Base-by-base conservation (phyloP, 2,329 filamentous ascomycete species). In the Helotiales sp. region DNA sequence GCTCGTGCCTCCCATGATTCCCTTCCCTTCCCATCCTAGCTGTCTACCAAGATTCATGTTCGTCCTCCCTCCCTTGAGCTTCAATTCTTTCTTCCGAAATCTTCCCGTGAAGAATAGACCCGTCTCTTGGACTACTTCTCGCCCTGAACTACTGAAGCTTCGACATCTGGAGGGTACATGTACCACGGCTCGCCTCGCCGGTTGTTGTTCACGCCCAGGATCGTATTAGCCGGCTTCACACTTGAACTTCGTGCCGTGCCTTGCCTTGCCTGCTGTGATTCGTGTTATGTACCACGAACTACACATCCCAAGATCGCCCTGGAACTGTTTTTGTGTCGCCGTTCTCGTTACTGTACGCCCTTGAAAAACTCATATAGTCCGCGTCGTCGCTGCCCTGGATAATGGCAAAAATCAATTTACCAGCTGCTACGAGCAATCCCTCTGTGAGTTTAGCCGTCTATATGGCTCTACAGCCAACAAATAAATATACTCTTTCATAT, bases 211-310 rank as follows among this genome's bases (percentile, higher is more conserved):
- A 30, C 24, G 15, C 24, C 22, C 34, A 30, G 22, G 40, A 43
- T 43, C 57, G 7, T 20, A 45, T 30, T 43, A 30, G 37, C 57
- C 37, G 57, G 57, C 57, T 60, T 60, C 37, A 28, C 28, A 57
- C 26, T 60, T 61, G 49, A 43, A 30, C 13, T 30, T 28, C 49
- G 49, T 50, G 47, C 47, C 6, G 24, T 11, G 20, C 20, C 24
- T 37, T n/a, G 6, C 11, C 26, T 61, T 61, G 26, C 4, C 13
- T 17, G 30, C 15, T 55, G 49, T 30, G 28, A 43, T 28, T 45
- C 32, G 61, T 63, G 60, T 37, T 52, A 63, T 63, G 61, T 63
- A 47, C 47, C 61, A 57, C 61, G 50, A 22, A 55, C 24, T 63
- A 24, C 61, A 63, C 34, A 20, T 57, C 50, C 24, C 47, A 55